Evolutionary conservation across 139 green algal genomes (phyloP), one percentile per base, ranked within the genome.

Genomic region (Coelastrella sp.): DNA sequence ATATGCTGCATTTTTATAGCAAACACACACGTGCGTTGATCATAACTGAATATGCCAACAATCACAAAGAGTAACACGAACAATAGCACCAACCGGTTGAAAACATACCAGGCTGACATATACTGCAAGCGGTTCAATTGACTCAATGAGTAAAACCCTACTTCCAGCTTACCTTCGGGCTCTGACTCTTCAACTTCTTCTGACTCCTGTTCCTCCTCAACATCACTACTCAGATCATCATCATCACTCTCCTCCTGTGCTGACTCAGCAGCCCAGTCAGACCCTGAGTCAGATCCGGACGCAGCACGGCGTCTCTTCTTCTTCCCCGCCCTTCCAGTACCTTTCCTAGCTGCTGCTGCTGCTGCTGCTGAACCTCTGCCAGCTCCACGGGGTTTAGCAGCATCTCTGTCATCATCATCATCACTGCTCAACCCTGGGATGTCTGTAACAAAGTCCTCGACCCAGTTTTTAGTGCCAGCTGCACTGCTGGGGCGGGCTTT

Each of bases 161-260:
- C 48, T 5, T 11, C 3, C 69, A 37, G 23, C 35, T 41, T 50
- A 73, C 38, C 51, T 53, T 57, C 32, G 21, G 34, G 7, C 5
- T 83, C 74, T 9, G 34, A n/a, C 34, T 57, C 76, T 9, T 13
- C 4, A 23, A 2, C 34, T 34, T 32, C 76, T 19, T 83, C 76
- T 13, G 34, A 38, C 4, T 72, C 37, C n/a, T 37, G 37, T 74
- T 72, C 77, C 57, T 73, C 57, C 38, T 84, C 59, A 50, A 51
- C 48, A 32, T 84, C 77, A 38, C 30, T 59, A 43, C 77, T 84
- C 37, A 74, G 27, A 25, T 84, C 77, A 41, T 84, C 38, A 30
- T 74, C 72, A 37, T 80, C 77, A 62, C 59, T 72, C 27, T 25
- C 38, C 35, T 67, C 77, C 21, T 50, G 30, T 41, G 21, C 77